Evolutionary conservation across 768 basidiomycete genomes (phyloP).

Genomic region (Hericium coralloides): DNA sequence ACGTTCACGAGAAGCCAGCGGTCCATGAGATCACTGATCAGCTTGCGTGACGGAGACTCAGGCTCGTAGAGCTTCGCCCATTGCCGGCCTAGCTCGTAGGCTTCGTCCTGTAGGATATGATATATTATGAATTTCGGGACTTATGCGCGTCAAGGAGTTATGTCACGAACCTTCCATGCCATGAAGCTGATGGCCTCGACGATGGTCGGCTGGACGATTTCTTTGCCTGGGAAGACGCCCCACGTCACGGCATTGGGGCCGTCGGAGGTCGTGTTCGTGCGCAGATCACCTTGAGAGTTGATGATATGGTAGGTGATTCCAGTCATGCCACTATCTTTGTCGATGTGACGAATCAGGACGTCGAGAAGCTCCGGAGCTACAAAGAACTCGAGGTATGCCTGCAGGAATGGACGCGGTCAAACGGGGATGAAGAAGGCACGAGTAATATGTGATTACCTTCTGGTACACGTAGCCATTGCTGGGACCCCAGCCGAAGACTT

Average conservation of each 20-base stretch:
- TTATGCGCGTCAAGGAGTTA: neutral
- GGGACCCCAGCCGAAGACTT: constrained; percentile 89
- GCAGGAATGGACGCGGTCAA: constrained; percentile 1
- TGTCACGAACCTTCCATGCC: constrained; percentile 80
- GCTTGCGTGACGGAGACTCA: constrained; percentile 61
- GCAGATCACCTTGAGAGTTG: constrained; percentile 89
- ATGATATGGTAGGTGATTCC: constrained; percentile 96
- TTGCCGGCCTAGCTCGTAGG: constrained; percentile 84
- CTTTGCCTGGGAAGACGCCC: constrained; percentile 97
- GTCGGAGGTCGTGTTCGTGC: constrained; percentile 90
- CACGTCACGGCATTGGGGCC: constrained; percentile 98
- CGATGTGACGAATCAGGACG: constrained; percentile 70
- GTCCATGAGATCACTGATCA: constrained; percentile 76
- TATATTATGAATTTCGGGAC: neutral
- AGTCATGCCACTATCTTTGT: constrained; percentile 80
- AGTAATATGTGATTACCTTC: constrained; percentile 44
- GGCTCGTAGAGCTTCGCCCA: constrained; percentile 86
- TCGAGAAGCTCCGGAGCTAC: constrained; percentile 68
- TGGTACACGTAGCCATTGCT: constrained; percentile 92
- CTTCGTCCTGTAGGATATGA: constrained; percentile 63
- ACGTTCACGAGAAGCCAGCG: constrained; percentile 84
- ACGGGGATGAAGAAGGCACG: neutral
- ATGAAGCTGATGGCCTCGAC: constrained; percentile 97
- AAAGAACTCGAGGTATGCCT: constrained; percentile 98
- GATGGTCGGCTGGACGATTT: constrained; percentile 92